A percentile compares a stretch with the other conserved stretches of the same genome.
phyloP scores from a whole-genome alignment of 768 basidiomycete species.

The Boletus speciosus region DNA sequence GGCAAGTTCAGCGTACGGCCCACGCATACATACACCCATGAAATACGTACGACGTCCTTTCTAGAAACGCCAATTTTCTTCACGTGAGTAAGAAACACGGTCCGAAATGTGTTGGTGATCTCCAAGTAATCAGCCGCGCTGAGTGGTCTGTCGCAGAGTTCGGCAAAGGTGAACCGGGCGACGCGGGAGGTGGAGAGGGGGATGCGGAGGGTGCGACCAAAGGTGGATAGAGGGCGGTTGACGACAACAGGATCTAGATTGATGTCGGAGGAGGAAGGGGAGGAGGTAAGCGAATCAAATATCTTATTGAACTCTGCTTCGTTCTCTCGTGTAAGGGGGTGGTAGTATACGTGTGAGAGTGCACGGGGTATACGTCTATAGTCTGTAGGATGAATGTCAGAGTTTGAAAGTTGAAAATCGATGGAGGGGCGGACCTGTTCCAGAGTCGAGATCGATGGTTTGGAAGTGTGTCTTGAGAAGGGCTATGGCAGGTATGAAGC shows the following conservation, averaged over 20 bases:
- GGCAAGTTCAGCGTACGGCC: not conserved
- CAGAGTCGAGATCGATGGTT: conserved; percentile 93
- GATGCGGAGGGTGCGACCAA: conserved; percentile 81
- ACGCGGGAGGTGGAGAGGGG: conserved; percentile 78
- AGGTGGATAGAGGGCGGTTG: conserved; percentile 71
- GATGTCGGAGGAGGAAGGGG: conserved; percentile 35
- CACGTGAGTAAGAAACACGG: conserved; percentile 83
- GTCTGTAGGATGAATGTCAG: conserved; percentile 46
- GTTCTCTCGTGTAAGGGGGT: conserved; percentile 69
- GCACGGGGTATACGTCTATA: conserved; percentile 92
- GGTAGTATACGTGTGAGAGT: conserved; percentile 90
- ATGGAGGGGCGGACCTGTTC: conserved; percentile 59
- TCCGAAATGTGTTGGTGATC: conserved; percentile 82
- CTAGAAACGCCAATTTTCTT: conserved; percentile 82
- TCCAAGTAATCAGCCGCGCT: conserved; percentile 96
- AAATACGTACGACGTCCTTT: conserved; percentile 72
- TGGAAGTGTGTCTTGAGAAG: conserved; percentile 84
- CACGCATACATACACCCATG: not conserved
- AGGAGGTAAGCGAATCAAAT: conserved; percentile 67
- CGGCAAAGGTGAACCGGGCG: conserved; percentile 82
- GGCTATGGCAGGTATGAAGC: conserved; percentile 93
- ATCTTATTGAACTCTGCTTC: conserved; percentile 73
- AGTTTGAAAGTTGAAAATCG: not conserved
- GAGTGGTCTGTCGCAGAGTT: conserved; percentile 85
- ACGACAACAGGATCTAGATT: conserved; percentile 48